phyloP scores from a whole-genome alignment of 2,329 filamentous ascomycete species.

The Fusarium mexicanum region DNA sequence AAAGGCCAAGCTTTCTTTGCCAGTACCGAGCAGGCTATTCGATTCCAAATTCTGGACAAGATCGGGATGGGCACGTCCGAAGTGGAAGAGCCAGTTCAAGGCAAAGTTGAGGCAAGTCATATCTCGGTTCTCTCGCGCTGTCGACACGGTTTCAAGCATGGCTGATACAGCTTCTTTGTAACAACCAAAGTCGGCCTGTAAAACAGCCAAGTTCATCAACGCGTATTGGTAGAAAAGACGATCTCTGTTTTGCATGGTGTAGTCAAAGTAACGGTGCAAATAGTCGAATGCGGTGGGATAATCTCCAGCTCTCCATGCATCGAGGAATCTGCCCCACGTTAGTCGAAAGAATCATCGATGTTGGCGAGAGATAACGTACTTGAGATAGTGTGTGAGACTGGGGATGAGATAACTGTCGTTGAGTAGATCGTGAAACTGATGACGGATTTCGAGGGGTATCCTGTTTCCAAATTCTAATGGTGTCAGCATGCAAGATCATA shows the following conservation, averaged over 20 bases:
- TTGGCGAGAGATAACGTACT: conserved; percentile 50
- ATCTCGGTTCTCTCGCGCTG: conserved; percentile 93
- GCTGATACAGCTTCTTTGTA: conserved; percentile 89
- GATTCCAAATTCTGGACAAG: conserved; percentile 77
- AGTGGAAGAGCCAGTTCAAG: conserved; percentile 95
- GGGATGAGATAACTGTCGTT: conserved; percentile 74
- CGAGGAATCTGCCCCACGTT: conserved; percentile 72
- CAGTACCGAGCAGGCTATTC: conserved; percentile 77
- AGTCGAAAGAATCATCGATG: conserved; percentile 17
- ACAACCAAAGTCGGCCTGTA: conserved; percentile 95
- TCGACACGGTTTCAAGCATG: conserved; percentile 94
- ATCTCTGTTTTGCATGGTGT: conserved; percentile 87
- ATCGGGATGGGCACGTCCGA: conserved; percentile 84
- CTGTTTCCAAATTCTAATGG: conserved; percentile 75
- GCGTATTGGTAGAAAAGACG: conserved; percentile 94
- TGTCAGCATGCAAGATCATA: conserved; percentile 17
- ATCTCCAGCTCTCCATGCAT: conserved; percentile 91
- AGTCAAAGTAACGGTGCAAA: conserved; percentile 95
- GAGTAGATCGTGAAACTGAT: conserved; percentile 75
- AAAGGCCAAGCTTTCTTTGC: conserved; percentile 84
- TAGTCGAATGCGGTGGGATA: conserved; percentile 90
- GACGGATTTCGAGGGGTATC: conserved; percentile 77
- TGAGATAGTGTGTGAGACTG: conserved; percentile 79
- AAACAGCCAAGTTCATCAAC: conserved; percentile 88
- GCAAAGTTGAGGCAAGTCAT: conserved; percentile 94